Percentiles rank a stretch among this genome's conserved stretches.
Evolutionary conservation across 2,329 filamentous ascomycete genomes (phyloP).

Genomic region (Cladosporium sp.): DNA sequence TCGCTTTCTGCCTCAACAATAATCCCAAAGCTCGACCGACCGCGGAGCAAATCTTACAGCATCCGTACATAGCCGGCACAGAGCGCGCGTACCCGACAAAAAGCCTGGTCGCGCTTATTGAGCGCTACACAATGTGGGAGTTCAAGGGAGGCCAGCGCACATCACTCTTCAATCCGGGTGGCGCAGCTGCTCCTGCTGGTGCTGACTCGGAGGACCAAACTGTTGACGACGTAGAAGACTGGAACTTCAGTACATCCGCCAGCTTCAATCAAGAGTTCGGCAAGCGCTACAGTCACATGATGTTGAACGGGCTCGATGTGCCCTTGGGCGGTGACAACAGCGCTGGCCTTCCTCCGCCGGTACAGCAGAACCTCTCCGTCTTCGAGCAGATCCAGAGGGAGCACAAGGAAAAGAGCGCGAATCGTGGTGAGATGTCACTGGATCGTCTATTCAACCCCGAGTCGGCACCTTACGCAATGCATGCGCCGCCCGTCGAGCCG

Average conservation of each 20-base stretch:
- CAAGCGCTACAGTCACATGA: constrained; percentile 30
- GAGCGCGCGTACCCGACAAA: constrained; percentile 59
- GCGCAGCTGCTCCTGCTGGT: constrained; percentile 48
- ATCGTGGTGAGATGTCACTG: constrained; percentile 52
- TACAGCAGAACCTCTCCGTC: constrained; percentile 18
- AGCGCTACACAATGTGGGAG: constrained; percentile 72
- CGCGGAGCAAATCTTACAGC: constrained; percentile 64
- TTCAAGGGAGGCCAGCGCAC: constrained; percentile 65
- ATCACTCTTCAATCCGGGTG: constrained; percentile 57
- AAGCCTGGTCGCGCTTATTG: constrained; percentile 60
- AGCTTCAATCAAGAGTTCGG: constrained; percentile 48
- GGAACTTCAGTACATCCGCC: constrained; percentile 62
- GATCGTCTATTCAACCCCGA: constrained; percentile 54
- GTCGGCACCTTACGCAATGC: constrained; percentile 54
- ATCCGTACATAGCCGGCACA: constrained; percentile 64
- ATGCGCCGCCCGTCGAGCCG: constrained; percentile 44
- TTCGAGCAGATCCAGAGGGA: constrained; percentile 39
- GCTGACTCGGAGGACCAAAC: constrained; percentile 36
- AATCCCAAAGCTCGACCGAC: constrained; percentile 64
- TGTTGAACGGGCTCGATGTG: constrained; percentile 18
- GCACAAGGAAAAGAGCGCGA: constrained; percentile 54
- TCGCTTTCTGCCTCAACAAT: constrained; percentile 68
- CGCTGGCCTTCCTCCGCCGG: constrained; percentile 19
- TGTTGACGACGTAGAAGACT: constrained; percentile 48
- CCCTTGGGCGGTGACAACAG: constrained; percentile 15